Evolutionary conservation across 2,329 filamentous ascomycete genomes (phyloP), one percentile per base, ranked within the genome.

Genomic region (Arthroderma sp.): DNA sequence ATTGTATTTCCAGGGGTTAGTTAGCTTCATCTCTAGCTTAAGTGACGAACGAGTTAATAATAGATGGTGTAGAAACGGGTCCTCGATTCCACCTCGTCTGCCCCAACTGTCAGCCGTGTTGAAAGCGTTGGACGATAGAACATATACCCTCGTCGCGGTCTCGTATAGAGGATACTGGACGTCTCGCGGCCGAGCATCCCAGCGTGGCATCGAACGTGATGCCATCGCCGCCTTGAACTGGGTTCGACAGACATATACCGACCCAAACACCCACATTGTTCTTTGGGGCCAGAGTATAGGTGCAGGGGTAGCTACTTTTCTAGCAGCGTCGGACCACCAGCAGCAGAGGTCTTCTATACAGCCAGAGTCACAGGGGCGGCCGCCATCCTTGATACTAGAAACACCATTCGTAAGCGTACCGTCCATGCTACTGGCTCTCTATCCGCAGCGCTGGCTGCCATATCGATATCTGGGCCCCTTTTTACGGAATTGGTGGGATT

Each of bases 381-480:
- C 25, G 15, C 47, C 64, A 1, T 74, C 79, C 0, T 61, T 91
- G 54, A 75, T 91, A 9, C 76, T 91, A 1, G 87, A 91, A 66
- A 90, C 87, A 0, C 87, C 87, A 0, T 90, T 90, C 61, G 79
- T 84, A 0, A 87, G 82, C 44, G 79, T 88, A 57, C 77, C 79
- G 58, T 80, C 79, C 17, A 89, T 91, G 85, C 74, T 91, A 4
- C 73, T 80, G 43, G 82, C 81, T 1, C 69, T 91, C 2, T 91
- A 91, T 65, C 87, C 87, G 0, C 85, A 90, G 63, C 86, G 81
- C 63, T 91, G 87, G 86, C 73, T 91, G 5, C 87, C 87, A 0
- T 91, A 91, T 67, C 79, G 80, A 51, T 83, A 91, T 66, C 75
- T 91, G 0, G 82, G 82, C 76, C 85, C 84, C 0, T 90, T 91